phyloP scores from a whole-genome alignment of 345 rosid species.

The Populus davidiana region DNA sequence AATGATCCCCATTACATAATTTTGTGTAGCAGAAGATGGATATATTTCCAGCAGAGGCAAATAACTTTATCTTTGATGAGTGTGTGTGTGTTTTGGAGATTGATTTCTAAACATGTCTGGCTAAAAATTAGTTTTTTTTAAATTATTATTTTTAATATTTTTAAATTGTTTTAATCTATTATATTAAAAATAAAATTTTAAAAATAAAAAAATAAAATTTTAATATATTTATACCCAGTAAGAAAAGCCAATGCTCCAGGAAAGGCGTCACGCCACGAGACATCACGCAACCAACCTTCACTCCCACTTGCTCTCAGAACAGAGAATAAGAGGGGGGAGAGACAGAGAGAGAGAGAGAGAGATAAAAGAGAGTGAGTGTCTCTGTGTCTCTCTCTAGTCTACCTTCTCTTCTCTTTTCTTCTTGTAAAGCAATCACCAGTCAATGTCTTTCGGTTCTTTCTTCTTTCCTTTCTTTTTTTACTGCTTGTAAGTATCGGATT shows the following conservation, averaged over 20 bases:
- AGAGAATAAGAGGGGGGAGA: background rate
- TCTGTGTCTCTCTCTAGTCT: background rate
- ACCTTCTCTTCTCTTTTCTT: conserved; percentile 14
- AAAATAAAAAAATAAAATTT: too few species aligned
- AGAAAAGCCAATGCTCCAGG: background rate
- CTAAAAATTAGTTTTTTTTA: too few species aligned
- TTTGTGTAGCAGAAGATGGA: background rate
- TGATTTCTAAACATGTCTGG: conserved; percentile 26
- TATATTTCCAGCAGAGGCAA: conserved; percentile 7
- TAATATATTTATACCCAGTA: too few species aligned
- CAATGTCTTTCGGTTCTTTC: background rate
- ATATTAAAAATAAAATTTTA: too few species aligned
- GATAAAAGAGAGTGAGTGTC: background rate
- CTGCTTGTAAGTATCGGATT: background rate
- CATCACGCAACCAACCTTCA: background rate
- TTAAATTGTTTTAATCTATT: too few species aligned
- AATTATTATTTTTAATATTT: too few species aligned
- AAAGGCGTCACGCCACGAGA: background rate
- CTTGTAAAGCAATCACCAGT: background rate
- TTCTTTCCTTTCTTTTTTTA: background rate
- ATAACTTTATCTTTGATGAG: background rate
- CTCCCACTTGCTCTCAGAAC: background rate
- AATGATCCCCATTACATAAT: background rate
- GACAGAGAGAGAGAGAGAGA: background rate
- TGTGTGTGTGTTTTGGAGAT: background rate